Evolutionary conservation across 1,284 basidiomycete genomes (phyloP).

Genomic region (Marasmius fiardii): DNA sequence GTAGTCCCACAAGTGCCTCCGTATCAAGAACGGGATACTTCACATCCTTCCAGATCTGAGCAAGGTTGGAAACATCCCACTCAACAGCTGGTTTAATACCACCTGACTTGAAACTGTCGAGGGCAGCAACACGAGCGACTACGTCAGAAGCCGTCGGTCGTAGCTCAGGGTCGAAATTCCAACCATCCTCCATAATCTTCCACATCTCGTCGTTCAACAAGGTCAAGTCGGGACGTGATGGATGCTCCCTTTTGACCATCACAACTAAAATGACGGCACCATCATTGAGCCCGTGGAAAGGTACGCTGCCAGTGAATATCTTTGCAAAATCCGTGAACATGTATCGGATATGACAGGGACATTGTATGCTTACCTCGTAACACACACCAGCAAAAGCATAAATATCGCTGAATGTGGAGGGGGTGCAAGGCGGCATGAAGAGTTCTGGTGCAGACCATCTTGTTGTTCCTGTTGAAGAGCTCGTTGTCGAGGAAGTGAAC

Average conservation of each 20-base stretch:
- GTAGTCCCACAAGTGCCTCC: too few relatives aligned
- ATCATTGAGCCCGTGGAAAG: not conserved
- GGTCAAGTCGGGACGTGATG: not conserved
- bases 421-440: too few relatives aligned
- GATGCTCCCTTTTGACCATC: not conserved
- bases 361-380: not conserved
- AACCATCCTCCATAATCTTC: too few relatives aligned
- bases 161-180: too few relatives aligned
- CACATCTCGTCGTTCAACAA: too few relatives aligned
- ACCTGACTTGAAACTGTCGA: not conserved
- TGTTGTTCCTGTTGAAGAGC: not conserved
- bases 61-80: not conserved
- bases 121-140: not conserved
- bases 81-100: not conserved
- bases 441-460: slow-evolving; percentile 1
- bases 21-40: not conserved
- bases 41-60: not conserved
- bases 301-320: too few relatives aligned
- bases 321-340: not conserved
- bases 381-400: not conserved
- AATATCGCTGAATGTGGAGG: not conserved
- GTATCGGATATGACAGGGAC: not conserved
- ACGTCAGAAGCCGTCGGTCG: not conserved
- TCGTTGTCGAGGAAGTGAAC: not conserved
- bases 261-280: not conserved